A percentile compares a stretch with the other conserved stretches of the same genome.
Evolutionary conservation across 345 rosid species (phyloP).

Genomic region (Populus simonii): DNA sequence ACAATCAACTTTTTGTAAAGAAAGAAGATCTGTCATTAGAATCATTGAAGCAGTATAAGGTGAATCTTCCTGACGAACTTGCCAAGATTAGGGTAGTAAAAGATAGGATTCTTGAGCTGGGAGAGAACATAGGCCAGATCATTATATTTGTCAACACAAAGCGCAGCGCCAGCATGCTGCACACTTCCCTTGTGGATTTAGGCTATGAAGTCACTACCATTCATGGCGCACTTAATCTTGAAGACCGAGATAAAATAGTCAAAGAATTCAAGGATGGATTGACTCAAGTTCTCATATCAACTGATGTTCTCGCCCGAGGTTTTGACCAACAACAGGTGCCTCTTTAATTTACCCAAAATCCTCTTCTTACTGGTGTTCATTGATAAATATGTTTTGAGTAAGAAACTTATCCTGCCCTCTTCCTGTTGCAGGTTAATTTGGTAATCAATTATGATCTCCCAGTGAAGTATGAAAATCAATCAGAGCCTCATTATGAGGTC

Average conservation of each 20-base stretch:
- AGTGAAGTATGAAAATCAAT: slow-evolving; percentile 41
- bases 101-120: slow-evolving; percentile 80
- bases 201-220: slow-evolving; percentile 86
- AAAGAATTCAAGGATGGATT: slow-evolving; percentile 83
- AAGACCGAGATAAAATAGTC: slow-evolving; percentile 76
- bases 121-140: slow-evolving; percentile 77
- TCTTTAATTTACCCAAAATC: background rate
- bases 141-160: slow-evolving; percentile 74
- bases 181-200: slow-evolving; percentile 54
- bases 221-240: slow-evolving; percentile 61
- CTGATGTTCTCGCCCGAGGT: slow-evolving; percentile 87
- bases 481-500: slow-evolving; percentile 81
- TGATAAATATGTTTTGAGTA: background rate
- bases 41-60: slow-evolving; percentile 90
- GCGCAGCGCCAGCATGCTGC: slow-evolving; percentile 57
- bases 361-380: background rate
- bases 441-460: slow-evolving; percentile 85
- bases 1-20: slow-evolving; percentile 86
- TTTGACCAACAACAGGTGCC: slow-evolving; percentile 87
- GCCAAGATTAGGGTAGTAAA: slow-evolving; percentile 68
- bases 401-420: background rate
- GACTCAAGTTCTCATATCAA: slow-evolving; percentile 84
- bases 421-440: slow-evolving; percentile 64
- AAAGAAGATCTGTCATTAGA: slow-evolving; percentile 85
- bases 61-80: slow-evolving; percentile 69